Conservation (phyloP, 768 basidiomycete species). For the Rhizopogon salebrosus region DNA sequence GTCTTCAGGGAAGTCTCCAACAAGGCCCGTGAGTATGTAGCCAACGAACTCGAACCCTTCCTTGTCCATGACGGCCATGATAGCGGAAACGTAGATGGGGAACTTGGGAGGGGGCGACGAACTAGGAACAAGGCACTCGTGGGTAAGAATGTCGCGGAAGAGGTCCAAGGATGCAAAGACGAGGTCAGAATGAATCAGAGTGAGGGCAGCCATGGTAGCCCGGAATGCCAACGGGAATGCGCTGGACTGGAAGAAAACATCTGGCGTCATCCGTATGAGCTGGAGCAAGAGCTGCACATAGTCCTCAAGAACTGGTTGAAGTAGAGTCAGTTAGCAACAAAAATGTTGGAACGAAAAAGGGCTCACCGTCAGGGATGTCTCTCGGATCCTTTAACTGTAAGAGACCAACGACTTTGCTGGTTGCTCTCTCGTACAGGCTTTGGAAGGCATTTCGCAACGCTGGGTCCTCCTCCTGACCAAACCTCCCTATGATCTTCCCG, state of each 20-base stretch:
- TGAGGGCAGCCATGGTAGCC: slow-evolving; percentile 71
- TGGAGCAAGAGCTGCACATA: slow-evolving; percentile 78
- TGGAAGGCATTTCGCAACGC: slow-evolving; percentile 53
- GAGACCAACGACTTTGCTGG: slow-evolving; percentile 60
- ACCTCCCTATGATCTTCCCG: slow-evolving; percentile 77
- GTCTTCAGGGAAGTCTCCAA: slow-evolving; percentile 88
- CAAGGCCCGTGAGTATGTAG: slow-evolving; percentile 70
- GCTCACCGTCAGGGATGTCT: slow-evolving; percentile 85
- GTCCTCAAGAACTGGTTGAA: slow-evolving; percentile 82
- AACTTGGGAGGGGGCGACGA: slow-evolving; percentile 54
- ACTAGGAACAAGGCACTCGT: slow-evolving; percentile 58
- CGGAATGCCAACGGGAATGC: slow-evolving; percentile 76
- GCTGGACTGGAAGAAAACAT: slow-evolving; percentile 73
- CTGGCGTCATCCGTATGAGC: slow-evolving; percentile 62
- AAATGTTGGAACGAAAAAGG: not conserved
- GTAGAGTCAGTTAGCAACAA: slow-evolving; percentile 2
- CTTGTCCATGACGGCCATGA: slow-evolving; percentile 56
- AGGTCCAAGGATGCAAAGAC: slow-evolving; percentile 80
- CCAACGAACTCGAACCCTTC: slow-evolving; percentile 70
- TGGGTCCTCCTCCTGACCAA: slow-evolving; percentile 60
- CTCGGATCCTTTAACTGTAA: slow-evolving; percentile 64
- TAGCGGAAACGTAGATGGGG: slow-evolving; percentile 54
- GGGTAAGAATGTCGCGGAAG: slow-evolving; percentile 67
- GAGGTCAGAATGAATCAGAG: slow-evolving; percentile 77
- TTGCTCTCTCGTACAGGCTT: slow-evolving; percentile 70